Evolutionary conservation across 768 basidiomycete species (phyloP), one percentile per base, ranked within the genome.

Genomic region (Rhizopogon vinicolor): DNA sequence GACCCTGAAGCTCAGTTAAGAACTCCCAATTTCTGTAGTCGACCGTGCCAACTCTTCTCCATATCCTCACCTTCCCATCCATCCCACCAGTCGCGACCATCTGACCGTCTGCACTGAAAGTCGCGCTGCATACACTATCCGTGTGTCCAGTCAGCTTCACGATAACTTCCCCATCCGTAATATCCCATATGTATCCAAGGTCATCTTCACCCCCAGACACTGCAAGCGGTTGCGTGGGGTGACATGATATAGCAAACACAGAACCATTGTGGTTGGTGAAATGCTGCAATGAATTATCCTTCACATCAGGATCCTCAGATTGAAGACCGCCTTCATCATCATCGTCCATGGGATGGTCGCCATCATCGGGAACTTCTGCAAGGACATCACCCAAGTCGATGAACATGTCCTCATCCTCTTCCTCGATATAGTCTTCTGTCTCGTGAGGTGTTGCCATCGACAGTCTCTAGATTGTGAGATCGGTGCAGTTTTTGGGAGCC

Each of bases 151-250:
- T 88, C 50, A 99, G 78, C 72, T 86, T 90, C 51, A 85, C 89
- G 56, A 96, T 77, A 61, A 86, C 75, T 64, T 90, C 85, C 13
- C 93, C 92, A 43, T 86, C 84, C 2, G 84, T 85, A 48, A 91
- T 84, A 60, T 93, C 84, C 92, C 93, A 99, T 61, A 99, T 82
- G 72, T 91, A 98, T 39, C 91, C 97, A 0, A 91, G 69, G 66
- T 98, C 95, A 68, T 98, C 97, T 71, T 97, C 93, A 18, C 93
- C 97, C 28, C 97, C 97, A 1, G 94, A 93, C 19, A 84, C 87
- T 7, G 92, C 94, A 19, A 98, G 77, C 3, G 88, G 83, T 51
- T 76, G 78, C 13, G 82, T 82, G 0, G 97, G 96, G 67, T 99
- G 97, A 35, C 83, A 79, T 3, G 93, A 76, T 40, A 98, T 77